Conservation (phyloP, 768 basidiomycete genomes). For the Lactarius deliciosus region DNA sequence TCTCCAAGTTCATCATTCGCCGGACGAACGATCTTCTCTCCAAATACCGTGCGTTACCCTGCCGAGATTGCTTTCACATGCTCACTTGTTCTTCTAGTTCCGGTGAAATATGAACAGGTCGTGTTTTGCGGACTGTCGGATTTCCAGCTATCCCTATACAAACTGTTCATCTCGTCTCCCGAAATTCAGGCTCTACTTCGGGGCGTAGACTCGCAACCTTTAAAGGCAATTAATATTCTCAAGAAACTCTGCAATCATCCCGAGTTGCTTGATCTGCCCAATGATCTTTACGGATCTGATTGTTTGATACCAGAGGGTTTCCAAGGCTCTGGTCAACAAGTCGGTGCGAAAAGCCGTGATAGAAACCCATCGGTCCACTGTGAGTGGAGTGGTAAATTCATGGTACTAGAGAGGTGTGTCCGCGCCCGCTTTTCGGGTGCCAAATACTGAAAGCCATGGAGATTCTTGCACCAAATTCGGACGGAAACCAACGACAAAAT, state of each 20-base stretch:
- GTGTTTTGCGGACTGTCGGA: conserved; percentile 88
- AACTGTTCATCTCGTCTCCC: conserved; percentile 87
- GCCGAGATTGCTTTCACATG: not conserved
- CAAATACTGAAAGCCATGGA: conserved; percentile 34
- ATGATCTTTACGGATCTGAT: conserved; percentile 81
- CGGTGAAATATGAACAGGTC: conserved; percentile 98
- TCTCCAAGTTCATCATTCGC: conserved; percentile 92
- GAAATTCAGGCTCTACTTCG: conserved; percentile 89
- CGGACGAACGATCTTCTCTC: conserved; percentile 92
- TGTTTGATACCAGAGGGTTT: conserved; percentile 81
- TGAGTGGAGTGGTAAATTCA: conserved; percentile 89
- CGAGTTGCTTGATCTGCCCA: conserved; percentile 81
- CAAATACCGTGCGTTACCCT: conserved; percentile 74
- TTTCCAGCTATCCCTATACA: conserved; percentile 83
- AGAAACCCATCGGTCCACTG: conserved; percentile 58
- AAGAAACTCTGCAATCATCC: conserved; percentile 97
- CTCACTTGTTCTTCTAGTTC: conserved; percentile 55
- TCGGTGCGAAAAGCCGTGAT: conserved; percentile 42
- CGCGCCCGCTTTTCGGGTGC: not conserved
- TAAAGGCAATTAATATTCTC: conserved; percentile 92
- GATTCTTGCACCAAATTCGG: conserved; percentile 82
- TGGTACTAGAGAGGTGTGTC: conserved; percentile 86
- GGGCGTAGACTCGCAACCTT: conserved; percentile 86
- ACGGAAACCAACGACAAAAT: conserved; percentile 90
- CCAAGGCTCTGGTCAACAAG: conserved; percentile 47